Percentiles rank a stretch among this genome's conserved stretches.
phyloP scores from a whole-genome alignment of 129 eudicot species.

The Flaveria linearis region DNA sequence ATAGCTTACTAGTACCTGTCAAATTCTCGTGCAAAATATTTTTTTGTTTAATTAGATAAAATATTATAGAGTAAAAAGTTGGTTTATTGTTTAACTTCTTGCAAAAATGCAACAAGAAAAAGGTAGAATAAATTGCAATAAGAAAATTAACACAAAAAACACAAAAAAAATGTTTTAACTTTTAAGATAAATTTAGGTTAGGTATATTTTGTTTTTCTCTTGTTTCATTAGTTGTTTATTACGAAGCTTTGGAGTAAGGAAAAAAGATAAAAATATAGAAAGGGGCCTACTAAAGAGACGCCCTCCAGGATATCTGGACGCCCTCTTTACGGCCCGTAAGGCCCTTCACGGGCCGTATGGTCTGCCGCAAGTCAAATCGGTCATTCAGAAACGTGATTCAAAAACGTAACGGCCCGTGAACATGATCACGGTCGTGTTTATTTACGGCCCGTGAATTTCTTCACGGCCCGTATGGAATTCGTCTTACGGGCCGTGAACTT shows the following conservation, averaged over 20 bases:
- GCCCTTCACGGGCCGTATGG: too few species aligned
- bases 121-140: neutral
- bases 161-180: neutral
- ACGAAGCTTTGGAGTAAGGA: neutral
- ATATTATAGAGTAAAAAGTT: neutral
- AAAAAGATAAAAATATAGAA: neutral
- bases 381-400: too few species aligned
- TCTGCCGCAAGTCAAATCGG: too few species aligned
- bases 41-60: neutral
- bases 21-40: neutral
- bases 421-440: too few species aligned
- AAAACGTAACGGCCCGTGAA: too few species aligned
- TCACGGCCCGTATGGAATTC: too few species aligned
- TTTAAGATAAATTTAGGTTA: neutral
- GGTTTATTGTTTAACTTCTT: neutral
- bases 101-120: constrained; percentile 4
- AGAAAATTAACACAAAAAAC: neutral
- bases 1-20: neutral
- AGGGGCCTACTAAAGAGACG: too few species aligned
- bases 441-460: too few species aligned
- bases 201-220: constrained; percentile 5
- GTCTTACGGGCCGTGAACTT: too few species aligned
- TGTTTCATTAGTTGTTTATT: neutral
- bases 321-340: too few species aligned
- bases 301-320: too few species aligned